These are phyloP conservation scores for carrot (Daucus carota) DNA, from an alignment of 129 eudicot species.

Conservation along the genomic window DH1_v3.0 NC_030383.2:49965001-49965500, in stretches of 20 bases:
- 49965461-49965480: constrained; percentile 38
- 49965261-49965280: constrained; percentile 13
- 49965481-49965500: constrained; percentile 22
- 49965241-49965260: constrained; percentile 36
- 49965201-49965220: constrained; percentile 22
- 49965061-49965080: constrained; percentile 8
- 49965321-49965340: background rate
- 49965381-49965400: background rate
- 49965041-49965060: background rate
- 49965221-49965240: constrained; percentile 15
- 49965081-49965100: constrained; percentile 17
- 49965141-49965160: constrained; percentile 15
- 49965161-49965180: constrained; percentile 20
- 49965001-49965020: background rate
- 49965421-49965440: constrained; percentile 13
- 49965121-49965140: background rate
- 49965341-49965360: background rate
- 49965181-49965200: constrained; percentile 18
- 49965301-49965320: background rate
- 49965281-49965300: background rate
- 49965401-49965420: constrained; percentile 29
- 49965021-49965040: background rate
- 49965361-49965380: background rate
- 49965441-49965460: constrained; percentile 26
- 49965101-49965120: constrained; percentile 2